Evolutionary conservation across 108 stramenopile species (phyloP), one percentile per base, ranked within the genome.

Genomic region (Skeletonema grethae): DNA sequence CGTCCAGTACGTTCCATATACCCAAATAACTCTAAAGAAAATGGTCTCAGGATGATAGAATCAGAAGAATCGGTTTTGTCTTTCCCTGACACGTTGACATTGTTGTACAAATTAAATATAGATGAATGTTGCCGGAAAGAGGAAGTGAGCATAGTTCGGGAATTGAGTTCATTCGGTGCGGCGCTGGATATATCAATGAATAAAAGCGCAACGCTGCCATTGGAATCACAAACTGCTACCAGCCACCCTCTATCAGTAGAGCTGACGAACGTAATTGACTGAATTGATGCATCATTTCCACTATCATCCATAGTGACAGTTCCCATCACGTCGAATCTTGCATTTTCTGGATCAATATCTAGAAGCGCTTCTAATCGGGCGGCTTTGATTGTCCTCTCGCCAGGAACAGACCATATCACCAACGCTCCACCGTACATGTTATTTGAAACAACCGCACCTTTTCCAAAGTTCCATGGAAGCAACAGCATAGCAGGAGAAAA

Each of bases 401-500:
- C 77, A 15, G 76, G 86, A 59, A 77, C 39, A 31, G 68, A 72
- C 79, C 79, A 80, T 16, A 91, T 35, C 38, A 91, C 20, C 43
- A 91, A 71, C 11, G 90, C 86, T 7, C 79, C 85, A 18, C 84
- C 82, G 43, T 83, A 73, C 57, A 86, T 58, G 59, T 82, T 70
- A 12, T 58, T 22, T 61, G 76, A 63, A 22, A 75, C 77, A 20
- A 70, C 62, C 5, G 82, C 69, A 38, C 80, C 75, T 22, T 77
- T 66, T n/a, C 75, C 83, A 48, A 78, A 86, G 22, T 82, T 80
- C 86, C 86, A 89, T 12, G 88, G 88, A 13, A 82, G 70, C 53
- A 87, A 36, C 28, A 76, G 63, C 66, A 76, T 85, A 41, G 68
- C 82, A 56, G 50, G 76, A 15, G 63, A 79, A 45, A 28, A 73